Conservation (phyloP, 345 rosid genomes). For the Murraya koenigii region DNA sequence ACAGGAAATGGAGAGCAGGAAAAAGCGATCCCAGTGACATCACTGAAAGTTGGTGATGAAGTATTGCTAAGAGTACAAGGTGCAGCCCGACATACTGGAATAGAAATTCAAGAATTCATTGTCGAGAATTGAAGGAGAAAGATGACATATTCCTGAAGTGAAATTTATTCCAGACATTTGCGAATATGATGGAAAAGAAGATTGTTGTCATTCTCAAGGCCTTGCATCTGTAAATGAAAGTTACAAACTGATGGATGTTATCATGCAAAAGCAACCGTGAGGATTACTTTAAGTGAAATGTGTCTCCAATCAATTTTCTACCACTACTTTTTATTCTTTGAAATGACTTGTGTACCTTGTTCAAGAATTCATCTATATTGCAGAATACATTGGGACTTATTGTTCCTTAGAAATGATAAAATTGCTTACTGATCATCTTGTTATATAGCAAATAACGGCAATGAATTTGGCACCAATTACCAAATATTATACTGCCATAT, state of each 20-base stretch:
- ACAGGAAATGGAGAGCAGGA: constrained; percentile 38
- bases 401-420: neutral
- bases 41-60: constrained; percentile 65
- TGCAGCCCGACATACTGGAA: constrained; percentile 83
- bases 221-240: neutral
- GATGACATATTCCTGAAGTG: neutral
- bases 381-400: neutral
- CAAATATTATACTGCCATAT: neutral
- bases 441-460: neutral
- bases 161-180: neutral
- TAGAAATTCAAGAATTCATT: constrained; percentile 80
- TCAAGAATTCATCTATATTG: neutral
- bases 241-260: neutral
- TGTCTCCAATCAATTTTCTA: neutral
- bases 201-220: neutral
- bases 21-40: constrained; percentile 62
- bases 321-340: neutral
- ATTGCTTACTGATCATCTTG: neutral
- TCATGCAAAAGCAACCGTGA: neutral
- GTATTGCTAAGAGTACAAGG: constrained; percentile 64
- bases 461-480: too few relatives aligned
- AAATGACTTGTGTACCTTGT: neutral
- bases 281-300: neutral
- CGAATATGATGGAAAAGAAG: neutral
- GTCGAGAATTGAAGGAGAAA: constrained; percentile 54